Base-by-base conservation (phyloP, 306 rosid genomes). In the Crotalaria pallida region DNA sequence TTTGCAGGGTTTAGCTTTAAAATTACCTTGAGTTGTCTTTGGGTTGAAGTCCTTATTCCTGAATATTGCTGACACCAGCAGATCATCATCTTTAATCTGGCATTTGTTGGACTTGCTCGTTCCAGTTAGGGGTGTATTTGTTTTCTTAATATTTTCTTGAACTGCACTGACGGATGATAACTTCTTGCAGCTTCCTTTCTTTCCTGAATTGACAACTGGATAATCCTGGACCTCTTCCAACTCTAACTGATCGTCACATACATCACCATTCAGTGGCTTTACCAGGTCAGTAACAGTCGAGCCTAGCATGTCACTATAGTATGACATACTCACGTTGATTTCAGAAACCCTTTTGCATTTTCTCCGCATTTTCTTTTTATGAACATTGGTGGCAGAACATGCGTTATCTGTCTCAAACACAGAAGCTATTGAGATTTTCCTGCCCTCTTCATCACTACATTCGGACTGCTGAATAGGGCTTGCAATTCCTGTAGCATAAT, bases 301-400 rank as follows among this genome's bases (percentile, higher is more conserved):
- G 63, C 55, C 69, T 47, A 58, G 51, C 69, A 61, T 73, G 68
- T 77, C 79, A 70, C 85, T 64, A 68, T 70, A 84, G 73, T 59
- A 67, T 34, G 80, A 61, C 69, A 72, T 67, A 73, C 83, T 83
- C 78, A 67, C 64, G 78, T 86, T 84, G 67, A 91, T 87, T 85
- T 95, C 88, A 27, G 99, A 95, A 61, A 89, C 83, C 91, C 73
- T 87, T 79, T 86, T 95, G 77, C 89, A 84, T 85, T 86, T 95
- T 81, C 87, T 84, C 70, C 79, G 84, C 33, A 58, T 67, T 85
- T 91, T 95, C 88, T 71, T 91, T 84, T 76, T 89, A 67, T 63
- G 72, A 81, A 72, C 60, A 78, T 82, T 84, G 34, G 65, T 61
- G 44, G 80, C 58, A 80, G 85, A 67, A 82, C 66, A 79, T 61